phyloP scores from a whole-genome alignment of 2,329 filamentous ascomycete species.

The Stemphylium vesicarium region DNA sequence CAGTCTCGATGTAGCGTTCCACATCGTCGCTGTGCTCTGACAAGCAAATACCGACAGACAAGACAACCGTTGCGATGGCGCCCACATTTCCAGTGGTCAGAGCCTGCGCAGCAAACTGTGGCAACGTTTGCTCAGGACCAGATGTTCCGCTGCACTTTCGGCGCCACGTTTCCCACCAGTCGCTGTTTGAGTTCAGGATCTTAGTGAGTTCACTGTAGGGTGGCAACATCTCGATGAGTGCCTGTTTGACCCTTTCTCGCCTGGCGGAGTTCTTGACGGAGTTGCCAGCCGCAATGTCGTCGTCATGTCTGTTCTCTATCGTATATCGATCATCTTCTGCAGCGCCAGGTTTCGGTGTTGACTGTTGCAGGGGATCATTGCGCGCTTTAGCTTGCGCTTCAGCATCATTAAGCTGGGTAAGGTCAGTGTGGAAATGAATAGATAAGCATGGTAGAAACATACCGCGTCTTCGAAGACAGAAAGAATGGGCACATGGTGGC shows the following conservation, averaged over 20 bases:
- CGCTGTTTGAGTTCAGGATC: conserved; percentile 44
- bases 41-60: conserved; percentile 47
- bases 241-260: conserved; percentile 45
- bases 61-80: conserved; percentile 47
- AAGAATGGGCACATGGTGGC: conserved; percentile 47
- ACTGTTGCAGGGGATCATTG: conserved; percentile 27
- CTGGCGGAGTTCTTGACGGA: conserved; percentile 35
- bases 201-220: conserved; percentile 42
- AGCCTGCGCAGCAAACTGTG: conserved; percentile 53
- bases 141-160: conserved; percentile 53
- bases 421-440: conserved; percentile 19
- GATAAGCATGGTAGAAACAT: conserved; percentile 16
- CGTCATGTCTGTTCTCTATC: conserved; percentile 39
- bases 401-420: conserved; percentile 42
- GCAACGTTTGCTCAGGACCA: conserved; percentile 44
- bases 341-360: conserved; percentile 16
- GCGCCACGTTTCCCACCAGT: conserved; percentile 54
- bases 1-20: conserved; percentile 54
- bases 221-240: conserved; percentile 44
- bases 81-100: conserved; percentile 51
- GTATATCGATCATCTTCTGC: conserved; percentile 34
- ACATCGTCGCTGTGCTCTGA: conserved; percentile 54
- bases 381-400: conserved; percentile 40
- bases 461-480: conserved; percentile 50
- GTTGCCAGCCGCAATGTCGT: conserved; percentile 32